These are phyloP conservation scores for Kazachstania psychrophila DNA, from an alignment of 805 yeast species.

Conservation along the genomic window DNA sequence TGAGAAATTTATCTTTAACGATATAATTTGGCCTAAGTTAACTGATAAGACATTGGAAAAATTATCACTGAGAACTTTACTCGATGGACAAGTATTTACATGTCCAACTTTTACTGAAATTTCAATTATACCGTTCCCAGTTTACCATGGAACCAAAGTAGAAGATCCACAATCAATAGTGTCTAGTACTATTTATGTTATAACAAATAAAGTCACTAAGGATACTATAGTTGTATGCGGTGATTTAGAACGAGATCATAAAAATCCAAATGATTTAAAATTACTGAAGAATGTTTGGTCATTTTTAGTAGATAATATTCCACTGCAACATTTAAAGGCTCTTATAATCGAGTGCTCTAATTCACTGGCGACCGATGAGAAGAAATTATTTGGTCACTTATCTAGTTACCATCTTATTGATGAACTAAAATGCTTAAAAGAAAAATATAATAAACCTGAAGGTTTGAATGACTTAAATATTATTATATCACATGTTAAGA, in stretches of 20 bases:
- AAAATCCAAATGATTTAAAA: slow-evolving; percentile 5
- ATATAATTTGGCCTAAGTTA: slow-evolving; percentile 69
- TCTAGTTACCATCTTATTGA: slow-evolving; percentile 53
- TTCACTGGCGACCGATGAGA: slow-evolving; percentile 34
- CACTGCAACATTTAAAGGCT: slow-evolving; percentile 36
- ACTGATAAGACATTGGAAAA: slow-evolving; percentile 13
- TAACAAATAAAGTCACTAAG: slow-evolving; percentile 31
- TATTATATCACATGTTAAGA: slow-evolving; percentile 47
- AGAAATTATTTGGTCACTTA: slow-evolving; percentile 69
- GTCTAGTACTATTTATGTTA: slow-evolving; percentile 50
- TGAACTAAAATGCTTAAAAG: slow-evolving; percentile 38
- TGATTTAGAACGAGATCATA: slow-evolving; percentile 66
- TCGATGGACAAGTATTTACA: slow-evolving; percentile 6
- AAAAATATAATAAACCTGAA: slow-evolving; percentile 31
- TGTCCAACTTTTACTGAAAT: slow-evolving; percentile 18
- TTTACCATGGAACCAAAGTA: slow-evolving; percentile 37
- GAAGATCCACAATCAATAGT: slow-evolving; percentile 10
- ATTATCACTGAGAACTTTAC: slow-evolving; percentile 11
- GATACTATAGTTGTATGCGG: slow-evolving; percentile 59
- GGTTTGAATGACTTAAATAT: slow-evolving; percentile 29
- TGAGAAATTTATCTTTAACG: slow-evolving; percentile 56
- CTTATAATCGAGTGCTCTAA: slow-evolving; percentile 76
- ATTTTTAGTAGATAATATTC: slow-evolving; percentile 39
- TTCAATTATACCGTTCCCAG: slow-evolving; percentile 30
- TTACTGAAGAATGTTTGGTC: slow-evolving; percentile 45